Evolutionary conservation across 345 rosid genomes (phyloP).

Genomic region (Lumnitzera littorea): DNA sequence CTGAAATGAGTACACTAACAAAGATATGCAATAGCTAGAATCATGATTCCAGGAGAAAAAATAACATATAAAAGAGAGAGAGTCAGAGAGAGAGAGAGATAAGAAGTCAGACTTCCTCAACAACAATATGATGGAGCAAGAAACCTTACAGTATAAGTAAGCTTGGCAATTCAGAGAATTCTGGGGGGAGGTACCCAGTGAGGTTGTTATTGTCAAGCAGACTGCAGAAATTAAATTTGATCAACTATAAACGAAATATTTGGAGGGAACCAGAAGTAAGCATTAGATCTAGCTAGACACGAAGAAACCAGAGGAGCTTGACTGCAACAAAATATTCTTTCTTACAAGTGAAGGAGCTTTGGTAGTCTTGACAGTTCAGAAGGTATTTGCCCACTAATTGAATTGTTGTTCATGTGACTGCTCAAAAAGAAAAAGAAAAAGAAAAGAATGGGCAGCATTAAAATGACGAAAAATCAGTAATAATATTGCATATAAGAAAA

Average conservation of each 20-base stretch:
- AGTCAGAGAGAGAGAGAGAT: too few relatives aligned
- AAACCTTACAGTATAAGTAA: constrained; percentile 75
- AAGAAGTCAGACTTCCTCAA: too few relatives aligned
- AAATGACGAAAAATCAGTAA: constrained; percentile 4
- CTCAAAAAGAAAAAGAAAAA: constrained; percentile 7
- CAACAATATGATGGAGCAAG: constrained; percentile 3
- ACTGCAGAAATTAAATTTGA: constrained; percentile 30
- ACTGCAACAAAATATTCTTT: too few relatives aligned
- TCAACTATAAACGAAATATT: too few relatives aligned
- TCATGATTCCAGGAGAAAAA: too few relatives aligned
- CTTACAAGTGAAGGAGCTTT: constrained; percentile 89
- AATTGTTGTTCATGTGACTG: constrained; percentile 99
- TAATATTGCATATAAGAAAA: background rate
- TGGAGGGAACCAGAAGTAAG: background rate
- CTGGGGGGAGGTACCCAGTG: constrained; percentile 76
- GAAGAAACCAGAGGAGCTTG: background rate
- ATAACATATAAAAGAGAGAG: too few relatives aligned
- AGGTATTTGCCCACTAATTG: constrained; percentile 89
- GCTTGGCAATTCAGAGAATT: constrained; percentile 57
- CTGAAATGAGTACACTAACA: too few relatives aligned
- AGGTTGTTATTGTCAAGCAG: constrained; percentile 91
- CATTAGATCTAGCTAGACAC: background rate
- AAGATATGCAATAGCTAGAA: too few relatives aligned
- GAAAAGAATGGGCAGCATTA: constrained; percentile 5
- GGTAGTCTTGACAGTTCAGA: constrained; percentile 76